Percentiles rank a stretch among this genome's conserved stretches.
Conservation (phyloP, 2,329 filamentous ascomycete species). For the Nigrospora osmanthi region DNA sequence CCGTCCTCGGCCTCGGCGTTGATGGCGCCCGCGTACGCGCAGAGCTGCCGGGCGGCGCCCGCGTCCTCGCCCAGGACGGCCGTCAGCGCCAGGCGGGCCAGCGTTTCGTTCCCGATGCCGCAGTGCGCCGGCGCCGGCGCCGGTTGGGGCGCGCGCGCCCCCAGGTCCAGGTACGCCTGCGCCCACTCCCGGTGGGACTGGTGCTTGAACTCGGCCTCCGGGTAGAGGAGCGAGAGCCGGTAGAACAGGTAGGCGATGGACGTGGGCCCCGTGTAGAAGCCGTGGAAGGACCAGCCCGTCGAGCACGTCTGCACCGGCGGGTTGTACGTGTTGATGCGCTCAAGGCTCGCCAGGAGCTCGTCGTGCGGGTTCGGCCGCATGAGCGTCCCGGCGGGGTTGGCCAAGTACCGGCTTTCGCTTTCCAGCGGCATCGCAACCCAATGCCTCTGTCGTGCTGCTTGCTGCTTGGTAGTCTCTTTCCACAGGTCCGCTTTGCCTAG, state of each 20-base stretch:
- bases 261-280: conserved; percentile 45
- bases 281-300: conserved; percentile 27
- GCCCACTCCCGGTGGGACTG: conserved; percentile 38
- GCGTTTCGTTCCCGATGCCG: conserved; percentile 40
- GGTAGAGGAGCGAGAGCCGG: conserved; percentile 33
- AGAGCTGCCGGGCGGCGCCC: conserved; percentile 28
- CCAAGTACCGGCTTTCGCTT: conserved; percentile 7
- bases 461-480: neutral
- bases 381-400: conserved; percentile 6
- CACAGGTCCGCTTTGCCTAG: too few relatives aligned
- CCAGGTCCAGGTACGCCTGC: conserved; percentile 33
- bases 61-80: conserved; percentile 32
- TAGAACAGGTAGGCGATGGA: conserved; percentile 50
- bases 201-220: conserved; percentile 32
- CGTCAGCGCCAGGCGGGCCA: conserved; percentile 36
- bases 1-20: conserved; percentile 35
- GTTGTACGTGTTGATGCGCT: conserved; percentile 10
- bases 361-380: conserved; percentile 5
- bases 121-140: conserved; percentile 33
- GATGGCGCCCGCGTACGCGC: conserved; percentile 31
- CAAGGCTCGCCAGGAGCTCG: conserved; percentile 14
- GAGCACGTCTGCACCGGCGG: conserved; percentile 18
- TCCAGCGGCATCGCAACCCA: neutral
- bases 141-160: conserved; percentile 21
- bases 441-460: neutral